phyloP scores from a whole-genome alignment of 768 basidiomycete genomes.

The Sporobolomyces phaffii region DNA sequence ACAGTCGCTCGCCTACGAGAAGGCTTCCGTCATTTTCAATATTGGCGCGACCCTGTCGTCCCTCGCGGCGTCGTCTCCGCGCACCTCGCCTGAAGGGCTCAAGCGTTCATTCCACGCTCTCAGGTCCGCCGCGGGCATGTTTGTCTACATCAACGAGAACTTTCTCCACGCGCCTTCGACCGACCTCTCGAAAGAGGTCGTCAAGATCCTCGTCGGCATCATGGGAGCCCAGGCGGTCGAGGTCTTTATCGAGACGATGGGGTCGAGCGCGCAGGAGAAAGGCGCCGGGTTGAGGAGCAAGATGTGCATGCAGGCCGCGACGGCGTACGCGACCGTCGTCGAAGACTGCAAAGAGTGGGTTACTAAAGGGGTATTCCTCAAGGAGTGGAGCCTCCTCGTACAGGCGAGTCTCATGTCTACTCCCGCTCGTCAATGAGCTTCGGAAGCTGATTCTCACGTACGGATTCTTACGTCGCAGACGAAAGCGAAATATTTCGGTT shows the following conservation, averaged over 20 bases:
- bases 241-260: conserved; percentile 71
- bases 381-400: conserved; percentile 83
- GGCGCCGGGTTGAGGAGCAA: conserved; percentile 72
- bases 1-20: conserved; percentile 94
- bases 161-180: conserved; percentile 96
- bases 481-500: conserved; percentile 83
- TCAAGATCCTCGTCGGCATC: conserved; percentile 82
- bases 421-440: not conserved
- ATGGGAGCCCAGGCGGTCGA: conserved; percentile 92
- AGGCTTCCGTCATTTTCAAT: conserved; percentile 94
- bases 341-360: conserved; percentile 96
- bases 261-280: conserved; percentile 76
- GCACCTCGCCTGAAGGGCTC: conserved; percentile 81
- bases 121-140: conserved; percentile 84
- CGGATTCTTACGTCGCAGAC: conserved; percentile 53
- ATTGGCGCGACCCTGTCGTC: conserved; percentile 90
- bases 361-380: conserved; percentile 89
- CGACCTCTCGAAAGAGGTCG: conserved; percentile 84
- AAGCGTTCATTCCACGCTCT: conserved; percentile 92
- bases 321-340: conserved; percentile 69
- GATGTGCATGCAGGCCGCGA: conserved; percentile 73
- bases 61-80: conserved; percentile 75
- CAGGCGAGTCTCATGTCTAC: conserved; percentile 53
- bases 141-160: conserved; percentile 98
- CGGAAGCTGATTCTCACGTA: too few relatives aligned